Evolutionary conservation across 2,329 filamentous ascomycete species (phyloP), one percentile per base, ranked within the genome.

Genomic region (Colletotrichum endophyticum): DNA sequence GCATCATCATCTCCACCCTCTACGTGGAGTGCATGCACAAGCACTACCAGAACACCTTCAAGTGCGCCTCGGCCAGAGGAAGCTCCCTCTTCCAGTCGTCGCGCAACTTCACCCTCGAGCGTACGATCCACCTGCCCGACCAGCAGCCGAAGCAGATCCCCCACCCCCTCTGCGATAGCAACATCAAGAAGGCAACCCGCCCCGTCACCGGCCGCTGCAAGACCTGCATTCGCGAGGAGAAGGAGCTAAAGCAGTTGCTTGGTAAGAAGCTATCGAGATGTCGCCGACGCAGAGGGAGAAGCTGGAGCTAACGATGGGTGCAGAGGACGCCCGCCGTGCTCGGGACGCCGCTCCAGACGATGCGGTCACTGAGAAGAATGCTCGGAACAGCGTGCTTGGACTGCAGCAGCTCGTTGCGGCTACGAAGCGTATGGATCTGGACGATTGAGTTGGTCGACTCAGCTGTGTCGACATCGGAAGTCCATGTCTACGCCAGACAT

Each of bases 21-120:
- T 73, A 76, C 59, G 77, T 79, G 9, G 73, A 73, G 5, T 86
- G 84, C 80, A 67, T 68, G 28, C 84, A 85, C 77, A 80, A 73
- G 64, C 69, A 80, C 64, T 85, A 83, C 78, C 83, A 85, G 63
- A 85, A 84, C 80, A 85, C 82, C 8, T 82, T 78, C 71, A 75
- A 75, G 27, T 86, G 84, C 72, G 77, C 80, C 59, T 32, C 79
- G 2, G 83, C 80, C 2, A 78, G 79, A 5, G 78, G 83, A 28
- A 77, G 34, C 49, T n/a, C 34, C 30, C 70, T 62, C 11, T 56
- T 57, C 22, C 56, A 70, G 28, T 56, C 57, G 8, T 66, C 57
- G 15, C 49, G 71, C 63, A 30, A 59, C 4, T 70, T 78, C 8
- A 72, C 63, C 5, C 79, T 80, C 39, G 79, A 81, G 6, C 63